These are phyloP conservation scores for Jacaranda copaia DNA, from an alignment of 257 asterid species.

Conservation along the genomic window DNA sequence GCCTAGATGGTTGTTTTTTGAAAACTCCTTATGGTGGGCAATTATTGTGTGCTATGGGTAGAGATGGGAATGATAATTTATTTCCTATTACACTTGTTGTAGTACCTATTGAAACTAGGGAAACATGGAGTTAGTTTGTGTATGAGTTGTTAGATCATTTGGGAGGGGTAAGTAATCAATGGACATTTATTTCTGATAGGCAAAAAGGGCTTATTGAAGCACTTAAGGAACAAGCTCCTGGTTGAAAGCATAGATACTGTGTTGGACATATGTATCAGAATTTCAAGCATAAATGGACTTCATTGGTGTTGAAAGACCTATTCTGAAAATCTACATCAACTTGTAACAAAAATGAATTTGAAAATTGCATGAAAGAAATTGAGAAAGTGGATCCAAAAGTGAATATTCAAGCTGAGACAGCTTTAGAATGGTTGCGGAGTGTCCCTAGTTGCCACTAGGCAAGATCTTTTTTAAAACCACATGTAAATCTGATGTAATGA, in stretches of 20 bases:
- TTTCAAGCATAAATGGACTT: too few species aligned
- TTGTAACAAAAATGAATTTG: neutral
- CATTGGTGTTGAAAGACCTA: too few species aligned
- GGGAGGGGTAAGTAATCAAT: neutral
- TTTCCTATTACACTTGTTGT: neutral
- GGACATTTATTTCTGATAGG: conserved; percentile 9
- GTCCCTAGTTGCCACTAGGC: neutral
- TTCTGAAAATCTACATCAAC: neutral
- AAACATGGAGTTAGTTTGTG: conserved; percentile 2
- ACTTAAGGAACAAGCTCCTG: neutral
- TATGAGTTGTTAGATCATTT: neutral
- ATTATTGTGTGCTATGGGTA: neutral
- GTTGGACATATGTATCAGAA: neutral
- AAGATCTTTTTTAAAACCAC: neutral
- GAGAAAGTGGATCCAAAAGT: neutral
- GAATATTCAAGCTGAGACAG: too few species aligned
- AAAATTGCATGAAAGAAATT: too few species aligned
- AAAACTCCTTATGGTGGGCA: neutral
- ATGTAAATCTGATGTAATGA: conserved; percentile 1
- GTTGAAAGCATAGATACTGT: neutral
- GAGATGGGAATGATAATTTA: conserved; percentile 4
- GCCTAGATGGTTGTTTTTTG: neutral
- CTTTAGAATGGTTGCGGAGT: neutral
- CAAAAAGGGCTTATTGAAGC: neutral
- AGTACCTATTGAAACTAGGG: neutral